These are phyloP conservation scores for Colletotrichum sidae DNA, from an alignment of 2,329 filamentous ascomycete genomes.

Conservation along the genomic window DNA sequence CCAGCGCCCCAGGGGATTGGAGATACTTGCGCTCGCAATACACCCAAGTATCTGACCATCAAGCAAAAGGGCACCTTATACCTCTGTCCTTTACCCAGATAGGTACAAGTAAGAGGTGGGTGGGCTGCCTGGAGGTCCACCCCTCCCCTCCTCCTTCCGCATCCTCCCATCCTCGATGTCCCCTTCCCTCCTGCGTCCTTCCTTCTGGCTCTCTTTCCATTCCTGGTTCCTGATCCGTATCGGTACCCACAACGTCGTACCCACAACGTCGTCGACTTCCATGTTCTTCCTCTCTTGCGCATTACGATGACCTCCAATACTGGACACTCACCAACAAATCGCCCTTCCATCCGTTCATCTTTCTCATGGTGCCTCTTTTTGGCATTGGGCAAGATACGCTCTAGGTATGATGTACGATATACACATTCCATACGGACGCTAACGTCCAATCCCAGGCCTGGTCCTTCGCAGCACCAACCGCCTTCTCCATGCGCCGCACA, in stretches of 20 bases:
- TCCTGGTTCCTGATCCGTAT: constrained; percentile 21
- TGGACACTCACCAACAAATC: too few species aligned
- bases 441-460: constrained; percentile 15
- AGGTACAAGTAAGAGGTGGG: too few species aligned
- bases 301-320: too few species aligned
- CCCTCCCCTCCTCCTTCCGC: neutral
- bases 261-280: too few species aligned
- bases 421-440: neutral
- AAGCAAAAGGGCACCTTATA: too few species aligned
- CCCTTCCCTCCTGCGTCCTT: neutral
- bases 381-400: too few species aligned
- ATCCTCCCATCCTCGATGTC: neutral
- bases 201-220: neutral
- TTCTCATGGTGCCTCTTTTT: constrained; percentile 7
- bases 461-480: constrained; percentile 9
- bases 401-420: too few species aligned
- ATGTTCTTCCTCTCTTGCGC: too few species aligned
- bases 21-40: neutral
- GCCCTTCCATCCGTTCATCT: neutral
- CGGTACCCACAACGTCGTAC: too few species aligned
- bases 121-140: too few species aligned
- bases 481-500: constrained; percentile 9
- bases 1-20: constrained; percentile 1
- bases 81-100: too few species aligned
- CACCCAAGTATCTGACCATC: neutral